Base-by-base conservation (phyloP, 192 early-diverging fungal genomes). In the Oehlia diaphana region DNA sequence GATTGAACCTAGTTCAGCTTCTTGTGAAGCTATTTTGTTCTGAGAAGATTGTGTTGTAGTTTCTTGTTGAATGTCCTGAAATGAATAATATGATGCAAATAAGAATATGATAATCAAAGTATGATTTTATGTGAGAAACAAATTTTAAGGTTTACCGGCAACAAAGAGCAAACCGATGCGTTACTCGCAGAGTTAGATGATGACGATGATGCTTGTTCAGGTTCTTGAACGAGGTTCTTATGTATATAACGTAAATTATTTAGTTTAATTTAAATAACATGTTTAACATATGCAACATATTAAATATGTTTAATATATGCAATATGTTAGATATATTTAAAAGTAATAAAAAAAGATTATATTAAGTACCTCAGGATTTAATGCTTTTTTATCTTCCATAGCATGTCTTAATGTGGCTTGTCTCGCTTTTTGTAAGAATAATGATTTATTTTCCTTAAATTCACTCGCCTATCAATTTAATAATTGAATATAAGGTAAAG, bases 361-460 rank as follows among this genome's bases (percentile, higher is more conserved):
- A 58, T 21, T 21, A 6, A 58, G 16, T 58, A 58, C 53, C 16
- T n/a, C 53, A 0, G 5, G 14, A 19, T 21, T 58, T 6, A 58
- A 21, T 67, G 68, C 16, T 39, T 49, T 49, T 62, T 33, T 35
- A 28, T 33, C 23, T 33, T 53, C 53, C 13, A 80, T 67, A 31
- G 69, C 33, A 42, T 68, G 16, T 58, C 79, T 37, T 7, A 58
- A 63, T 23, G 65, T 83, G 6, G 87, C 88, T 31, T 85, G 75
- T 31, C 58, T 69, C 12, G 91, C 91, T 42, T 87, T 90, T 14
- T 82, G 78, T 9, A 47, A 19, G 78, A 89, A 92, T 4, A 86
- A 42, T 0, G 72, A 74, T 12, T 80, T 67, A 76, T 90, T 78
- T 37, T 84, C 80, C 70, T 88, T 86, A 72, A 82, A 91, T 78